Conservation (phyloP, 768 basidiomycete genomes). For the Pseudohyphozyma bogoriensis region DNA sequence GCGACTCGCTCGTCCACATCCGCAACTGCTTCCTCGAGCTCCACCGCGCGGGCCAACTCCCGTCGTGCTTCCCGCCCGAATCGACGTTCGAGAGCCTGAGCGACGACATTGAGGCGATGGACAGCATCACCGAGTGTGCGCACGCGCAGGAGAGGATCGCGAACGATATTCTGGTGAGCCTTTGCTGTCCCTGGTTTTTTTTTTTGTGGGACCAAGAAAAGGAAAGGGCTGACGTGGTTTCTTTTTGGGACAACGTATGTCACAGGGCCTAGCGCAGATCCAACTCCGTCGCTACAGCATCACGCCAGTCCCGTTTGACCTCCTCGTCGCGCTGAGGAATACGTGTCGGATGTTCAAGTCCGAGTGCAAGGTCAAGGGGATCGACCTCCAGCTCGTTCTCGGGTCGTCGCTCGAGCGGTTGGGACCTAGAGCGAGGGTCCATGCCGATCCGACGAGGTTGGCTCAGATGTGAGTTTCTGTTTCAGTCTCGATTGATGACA, state of each 20-base stretch:
- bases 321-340: conserved; percentile 34
- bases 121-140: background rate
- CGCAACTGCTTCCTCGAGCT: no score
- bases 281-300: conserved; percentile 37
- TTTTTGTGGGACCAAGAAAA: no score
- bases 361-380: conserved; percentile 36
- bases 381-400: conserved; percentile 35
- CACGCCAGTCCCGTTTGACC: conserved; percentile 35
- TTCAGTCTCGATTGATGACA: background rate
- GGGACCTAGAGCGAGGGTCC: conserved; percentile 17
- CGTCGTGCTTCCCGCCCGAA: background rate
- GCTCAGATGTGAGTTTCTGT: background rate
- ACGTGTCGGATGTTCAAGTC: conserved; percentile 36
- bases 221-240: background rate
- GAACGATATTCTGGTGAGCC: conserved; percentile 32
- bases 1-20: no score
- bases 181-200: background rate
- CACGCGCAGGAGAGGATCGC: conserved; percentile 35
- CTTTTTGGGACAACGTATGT: background rate
- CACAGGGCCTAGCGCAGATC: conserved; percentile 30
- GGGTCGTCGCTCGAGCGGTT: conserved; percentile 34
- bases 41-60: background rate
- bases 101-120: conserved; percentile 33
- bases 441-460: conserved; percentile 18
- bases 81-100: conserved; percentile 32